A percentile compares a stretch with the other conserved stretches of the same genome.
Conservation (phyloP, 768 basidiomycete genomes). For the Tricholoma hemisulphureum region DNA sequence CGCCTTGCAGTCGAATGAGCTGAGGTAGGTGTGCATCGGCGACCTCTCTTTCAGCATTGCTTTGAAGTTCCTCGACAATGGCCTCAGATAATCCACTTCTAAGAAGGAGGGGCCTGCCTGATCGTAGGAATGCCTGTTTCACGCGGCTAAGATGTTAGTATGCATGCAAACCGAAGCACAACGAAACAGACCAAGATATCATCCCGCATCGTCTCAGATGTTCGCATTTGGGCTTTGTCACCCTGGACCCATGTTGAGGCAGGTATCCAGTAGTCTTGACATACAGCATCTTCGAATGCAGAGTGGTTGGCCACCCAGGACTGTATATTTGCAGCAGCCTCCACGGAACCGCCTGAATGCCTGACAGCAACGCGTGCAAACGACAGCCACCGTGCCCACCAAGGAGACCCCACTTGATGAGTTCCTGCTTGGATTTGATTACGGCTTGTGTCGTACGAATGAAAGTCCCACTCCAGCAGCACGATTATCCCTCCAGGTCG, state of each 20-base stretch:
- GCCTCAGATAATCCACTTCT: conserved; percentile 56
- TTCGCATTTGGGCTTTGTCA: conserved; percentile 34
- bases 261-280: conserved; percentile 63
- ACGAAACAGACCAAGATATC: conserved; percentile 49
- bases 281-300: conserved; percentile 57
- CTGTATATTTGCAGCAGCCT: conserved; percentile 57
- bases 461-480: conserved; percentile 68
- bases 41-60: conserved; percentile 51
- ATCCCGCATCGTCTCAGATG: conserved; percentile 51
- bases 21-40: conserved; percentile 42
- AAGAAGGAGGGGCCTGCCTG: conserved; percentile 66
- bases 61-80: conserved; percentile 53
- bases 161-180: neutral
- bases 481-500: conserved; percentile 70
- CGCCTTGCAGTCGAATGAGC: conserved; percentile 57
- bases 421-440: conserved; percentile 42
- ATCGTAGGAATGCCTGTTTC: conserved; percentile 59
- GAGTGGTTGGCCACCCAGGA: conserved; percentile 55
- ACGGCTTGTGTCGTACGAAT: conserved; percentile 54
- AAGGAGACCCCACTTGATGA: conserved; percentile 47
- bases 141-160: neutral
- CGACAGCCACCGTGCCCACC: conserved; percentile 63
- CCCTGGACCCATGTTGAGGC: conserved; percentile 52
- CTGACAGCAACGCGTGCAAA: conserved; percentile 52
- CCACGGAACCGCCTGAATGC: conserved; percentile 57